These are phyloP conservation scores for Cyclanthera cordifolia DNA, from an alignment of 306 rosid species.

Conservation along the genomic window DNA sequence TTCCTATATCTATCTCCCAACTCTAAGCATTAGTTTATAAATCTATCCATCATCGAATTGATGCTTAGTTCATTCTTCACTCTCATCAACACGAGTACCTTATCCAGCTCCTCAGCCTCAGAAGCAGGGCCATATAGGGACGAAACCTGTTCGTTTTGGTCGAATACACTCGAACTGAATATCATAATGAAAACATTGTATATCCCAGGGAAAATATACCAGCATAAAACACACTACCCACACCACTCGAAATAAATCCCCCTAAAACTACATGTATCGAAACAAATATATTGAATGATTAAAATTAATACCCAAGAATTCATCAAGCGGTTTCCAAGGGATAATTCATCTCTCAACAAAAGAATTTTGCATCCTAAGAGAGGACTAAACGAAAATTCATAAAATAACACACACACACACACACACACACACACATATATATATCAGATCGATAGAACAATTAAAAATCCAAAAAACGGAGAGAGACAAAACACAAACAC, in stretches of 20 bases:
- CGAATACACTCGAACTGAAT: too few relatives aligned
- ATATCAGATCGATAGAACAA: neutral
- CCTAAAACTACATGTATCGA: conserved; percentile 20
- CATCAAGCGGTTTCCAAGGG: neutral
- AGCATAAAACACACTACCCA: conserved; percentile 12
- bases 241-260: conserved; percentile 5
- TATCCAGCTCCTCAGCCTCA: conserved; percentile 14
- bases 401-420: neutral
- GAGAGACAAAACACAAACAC: neutral
- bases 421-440: too few relatives aligned
- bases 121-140: neutral
- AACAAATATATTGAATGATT: neutral
- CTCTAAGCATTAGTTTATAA: neutral
- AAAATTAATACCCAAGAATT: neutral
- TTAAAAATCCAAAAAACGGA: neutral
- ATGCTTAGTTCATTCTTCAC: conserved; percentile 14
- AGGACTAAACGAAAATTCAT: neutral
- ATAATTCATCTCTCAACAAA: neutral
- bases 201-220: conserved; percentile 1
- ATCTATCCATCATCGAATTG: neutral
- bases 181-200: conserved; percentile 1
- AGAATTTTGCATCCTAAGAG: neutral
- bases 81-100: conserved; percentile 19
- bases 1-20: neutral
- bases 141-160: too few relatives aligned